Conservation (phyloP, 1,139 yeast genomes). For the Yamadazyma epiphylla region DNA sequence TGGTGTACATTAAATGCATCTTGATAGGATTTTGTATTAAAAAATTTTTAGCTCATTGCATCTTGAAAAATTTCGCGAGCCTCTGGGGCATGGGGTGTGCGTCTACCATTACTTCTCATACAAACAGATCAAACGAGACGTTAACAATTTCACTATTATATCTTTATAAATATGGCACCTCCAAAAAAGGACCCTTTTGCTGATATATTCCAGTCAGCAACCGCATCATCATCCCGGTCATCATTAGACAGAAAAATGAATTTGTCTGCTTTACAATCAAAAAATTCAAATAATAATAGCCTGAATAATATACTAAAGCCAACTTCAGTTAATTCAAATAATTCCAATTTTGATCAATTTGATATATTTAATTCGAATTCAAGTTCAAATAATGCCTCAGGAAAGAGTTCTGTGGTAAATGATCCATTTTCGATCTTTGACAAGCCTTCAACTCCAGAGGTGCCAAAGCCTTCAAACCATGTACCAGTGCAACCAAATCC, state of each 20-base stretch:
- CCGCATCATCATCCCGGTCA: conserved; percentile 7
- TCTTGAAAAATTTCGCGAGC: conserved; percentile 1
- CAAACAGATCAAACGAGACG: conserved; percentile 1
- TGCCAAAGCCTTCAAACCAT: background rate
- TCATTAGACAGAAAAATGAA: conserved; percentile 7
- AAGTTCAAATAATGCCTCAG: background rate
- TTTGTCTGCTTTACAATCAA: conserved; percentile 11
- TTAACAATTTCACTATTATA: background rate
- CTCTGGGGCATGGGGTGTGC: conserved; percentile 1
- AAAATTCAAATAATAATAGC: conserved; percentile 2
- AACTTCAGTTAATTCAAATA: too few relatives aligned
- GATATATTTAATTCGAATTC: conserved; percentile 8
- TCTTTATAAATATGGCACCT: conserved; percentile 14
- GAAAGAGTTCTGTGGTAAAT: conserved; percentile 1
- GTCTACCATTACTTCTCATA: background rate
- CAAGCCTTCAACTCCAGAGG: conserved; percentile 3
- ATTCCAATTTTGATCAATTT: conserved; percentile 12
- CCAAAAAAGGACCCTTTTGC: conserved; percentile 49
- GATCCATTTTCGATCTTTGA: conserved; percentile 22
- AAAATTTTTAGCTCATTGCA: conserved; percentile 5
- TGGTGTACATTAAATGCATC: conserved; percentile 99
- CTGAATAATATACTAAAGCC: conserved; percentile 1
- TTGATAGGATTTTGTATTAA: conserved; percentile 14
- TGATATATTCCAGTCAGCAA: conserved; percentile 40
- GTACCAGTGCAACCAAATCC: background rate